phyloP scores from a whole-genome alignment of 257 asterid genomes.

The Solanum pimpinellifolium region DNA sequence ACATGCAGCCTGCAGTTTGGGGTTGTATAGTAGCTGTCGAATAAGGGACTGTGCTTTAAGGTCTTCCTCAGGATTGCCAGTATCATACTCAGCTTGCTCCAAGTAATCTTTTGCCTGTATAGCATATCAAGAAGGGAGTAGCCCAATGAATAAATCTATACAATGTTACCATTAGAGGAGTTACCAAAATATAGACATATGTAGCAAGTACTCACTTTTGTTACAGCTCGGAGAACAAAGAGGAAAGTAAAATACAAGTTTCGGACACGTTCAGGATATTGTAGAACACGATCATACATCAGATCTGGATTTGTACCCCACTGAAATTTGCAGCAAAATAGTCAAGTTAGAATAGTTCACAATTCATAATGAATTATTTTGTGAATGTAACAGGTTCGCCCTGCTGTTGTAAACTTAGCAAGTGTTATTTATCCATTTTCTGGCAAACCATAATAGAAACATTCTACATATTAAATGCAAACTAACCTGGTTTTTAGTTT shows the following conservation, averaged over 20 bases:
- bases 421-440: background rate
- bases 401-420: background rate
- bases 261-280: constrained; percentile 79
- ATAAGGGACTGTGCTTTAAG: constrained; percentile 71
- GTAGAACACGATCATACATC: constrained; percentile 76
- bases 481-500: constrained; percentile 57
- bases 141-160: background rate
- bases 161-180: background rate
- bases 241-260: constrained; percentile 87
- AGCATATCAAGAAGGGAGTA: constrained; percentile 1
- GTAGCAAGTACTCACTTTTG: constrained; percentile 47
- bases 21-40: constrained; percentile 68
- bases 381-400: background rate
- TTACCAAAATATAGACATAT: background rate
- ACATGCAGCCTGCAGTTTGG: constrained; percentile 74
- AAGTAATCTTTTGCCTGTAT: constrained; percentile 70
- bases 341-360: constrained; percentile 1
- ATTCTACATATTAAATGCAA: background rate
- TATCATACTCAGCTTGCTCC: constrained; percentile 86
- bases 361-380: background rate
- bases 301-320: constrained; percentile 82
- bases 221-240: constrained; percentile 92
- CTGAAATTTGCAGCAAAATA: constrained; percentile 31
- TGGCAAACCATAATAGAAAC: background rate
- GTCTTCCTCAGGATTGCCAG: constrained; percentile 67